phyloP scores from a whole-genome alignment of 495 filamentous ascomycete species.

The Hypoxylon fragiforme region DNA sequence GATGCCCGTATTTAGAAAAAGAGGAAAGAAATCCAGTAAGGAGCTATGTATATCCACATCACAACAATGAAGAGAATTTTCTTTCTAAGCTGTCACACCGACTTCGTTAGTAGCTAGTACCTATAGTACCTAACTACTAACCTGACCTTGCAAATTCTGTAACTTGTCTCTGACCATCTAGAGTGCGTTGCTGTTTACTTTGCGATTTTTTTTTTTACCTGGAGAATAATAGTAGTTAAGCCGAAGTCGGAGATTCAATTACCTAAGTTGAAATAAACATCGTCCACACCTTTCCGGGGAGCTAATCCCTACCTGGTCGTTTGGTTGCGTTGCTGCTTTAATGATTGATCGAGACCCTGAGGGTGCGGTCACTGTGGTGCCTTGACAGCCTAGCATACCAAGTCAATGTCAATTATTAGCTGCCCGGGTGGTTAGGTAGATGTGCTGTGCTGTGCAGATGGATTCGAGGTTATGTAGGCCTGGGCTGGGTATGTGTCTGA shows the following conservation, averaged over 20 bases:
- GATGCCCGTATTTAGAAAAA: not conserved
- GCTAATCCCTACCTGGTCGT: not conserved
- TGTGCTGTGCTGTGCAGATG: no score
- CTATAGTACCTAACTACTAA: not conserved
- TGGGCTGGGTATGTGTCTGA: no score
- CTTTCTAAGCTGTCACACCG: constrained; percentile 10
- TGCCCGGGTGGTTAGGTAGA: no score
- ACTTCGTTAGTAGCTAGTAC: constrained; percentile 11
- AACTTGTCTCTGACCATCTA: not conserved
- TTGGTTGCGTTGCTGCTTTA: constrained; percentile 20
- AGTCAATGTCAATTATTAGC: no score
- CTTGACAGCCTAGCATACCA: no score
- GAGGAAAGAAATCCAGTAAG: not conserved
- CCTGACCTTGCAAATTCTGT: not conserved
- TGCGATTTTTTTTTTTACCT: no score
- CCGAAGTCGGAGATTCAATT: constrained; percentile 20
- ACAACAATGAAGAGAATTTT: not conserved
- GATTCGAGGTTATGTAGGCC: no score
- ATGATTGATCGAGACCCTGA: no score
- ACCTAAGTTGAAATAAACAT: not conserved
- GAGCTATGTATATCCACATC: constrained; percentile 3
- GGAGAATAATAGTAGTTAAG: no score
- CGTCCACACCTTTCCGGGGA: not conserved
- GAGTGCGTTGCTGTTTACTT: no score
- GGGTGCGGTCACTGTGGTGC: no score